A percentile compares a stretch with the other conserved stretches of the same genome.
These are phyloP conservation scores for Dothistroma septosporum DNA, from an alignment of 2,329 filamentous ascomycete genomes.

Conservation along the genomic window DNA sequence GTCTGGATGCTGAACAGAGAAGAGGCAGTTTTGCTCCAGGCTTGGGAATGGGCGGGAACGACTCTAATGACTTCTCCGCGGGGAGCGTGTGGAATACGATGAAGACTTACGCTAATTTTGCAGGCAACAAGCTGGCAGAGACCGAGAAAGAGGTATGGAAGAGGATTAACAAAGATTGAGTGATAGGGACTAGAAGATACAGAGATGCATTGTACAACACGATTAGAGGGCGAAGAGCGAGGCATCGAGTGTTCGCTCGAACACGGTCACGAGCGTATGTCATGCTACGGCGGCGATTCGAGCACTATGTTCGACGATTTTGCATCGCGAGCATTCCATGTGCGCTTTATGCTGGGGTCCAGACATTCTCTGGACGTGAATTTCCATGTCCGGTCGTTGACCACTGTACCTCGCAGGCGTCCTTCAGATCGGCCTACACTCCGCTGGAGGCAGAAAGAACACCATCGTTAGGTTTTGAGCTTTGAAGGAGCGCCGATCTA, in stretches of 20 bases:
- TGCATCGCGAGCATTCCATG: not conserved
- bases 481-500: too few species aligned
- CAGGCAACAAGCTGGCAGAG: slow-evolving; percentile 41
- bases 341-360: not conserved
- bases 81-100: slow-evolving; percentile 36
- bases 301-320: not conserved
- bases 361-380: not conserved
- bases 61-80: slow-evolving; percentile 17
- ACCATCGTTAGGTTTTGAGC: too few species aligned
- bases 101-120: slow-evolving; percentile 41
- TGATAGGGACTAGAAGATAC: too few species aligned
- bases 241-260: not conserved
- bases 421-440: too few species aligned
- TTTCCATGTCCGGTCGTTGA: too few species aligned
- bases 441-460: too few species aligned
- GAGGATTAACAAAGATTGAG: slow-evolving; percentile 37
- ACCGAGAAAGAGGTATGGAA: slow-evolving; percentile 48
- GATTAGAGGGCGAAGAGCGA: not conserved
- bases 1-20: slow-evolving; percentile 29
- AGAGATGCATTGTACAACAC: too few species aligned
- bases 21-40: slow-evolving; percentile 19
- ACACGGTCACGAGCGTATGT: too few species aligned
- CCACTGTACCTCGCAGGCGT: too few species aligned
- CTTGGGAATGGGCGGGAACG: slow-evolving; percentile 25
- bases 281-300: too few species aligned